phyloP scores from a whole-genome alignment of 225 moss, liverwort and hornwort genomes.

The Bryoerythrophyllum caledonicum region DNA sequence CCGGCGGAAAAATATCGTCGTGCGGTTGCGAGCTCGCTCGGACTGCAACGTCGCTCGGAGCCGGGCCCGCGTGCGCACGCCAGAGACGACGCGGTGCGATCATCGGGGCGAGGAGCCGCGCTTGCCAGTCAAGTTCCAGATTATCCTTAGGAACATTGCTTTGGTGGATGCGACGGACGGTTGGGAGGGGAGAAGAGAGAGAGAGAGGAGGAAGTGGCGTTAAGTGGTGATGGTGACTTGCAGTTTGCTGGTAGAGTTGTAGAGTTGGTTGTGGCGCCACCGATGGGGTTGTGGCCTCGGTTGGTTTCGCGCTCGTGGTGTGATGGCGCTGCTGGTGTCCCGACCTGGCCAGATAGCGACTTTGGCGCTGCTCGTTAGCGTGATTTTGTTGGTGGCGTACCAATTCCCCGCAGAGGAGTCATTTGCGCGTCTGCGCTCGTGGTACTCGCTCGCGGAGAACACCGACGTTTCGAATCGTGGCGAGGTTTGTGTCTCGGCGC shows the following conservation, averaged over 20 bases:
- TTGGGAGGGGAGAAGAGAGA: neutral
- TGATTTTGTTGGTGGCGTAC: constrained; percentile 32
- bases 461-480: constrained; percentile 14
- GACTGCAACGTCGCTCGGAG: too few species aligned
- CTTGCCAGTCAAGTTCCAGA: too few species aligned
- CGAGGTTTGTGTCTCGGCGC: constrained; percentile 15
- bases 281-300: constrained; percentile 45
- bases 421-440: constrained; percentile 30
- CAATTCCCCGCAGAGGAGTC: constrained; percentile 36
- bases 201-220: neutral
- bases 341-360: constrained; percentile 32
- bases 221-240: neutral
- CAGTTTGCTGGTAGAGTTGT: neutral
- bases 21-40: too few species aligned
- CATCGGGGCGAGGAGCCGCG: too few species aligned
- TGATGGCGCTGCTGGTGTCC: constrained; percentile 28
- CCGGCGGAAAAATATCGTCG: too few species aligned
- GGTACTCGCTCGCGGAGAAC: constrained; percentile 27
- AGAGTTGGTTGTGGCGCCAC: neutral
- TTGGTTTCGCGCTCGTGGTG: constrained; percentile 19
- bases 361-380: constrained; percentile 27
- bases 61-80: too few species aligned
- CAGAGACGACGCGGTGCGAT: too few species aligned
- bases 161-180: too few species aligned
- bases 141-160: too few species aligned